These are phyloP conservation scores for Trichoderma sp. DNA, from an alignment of 2,329 filamentous ascomycete species.

Conservation along the genomic window DNA sequence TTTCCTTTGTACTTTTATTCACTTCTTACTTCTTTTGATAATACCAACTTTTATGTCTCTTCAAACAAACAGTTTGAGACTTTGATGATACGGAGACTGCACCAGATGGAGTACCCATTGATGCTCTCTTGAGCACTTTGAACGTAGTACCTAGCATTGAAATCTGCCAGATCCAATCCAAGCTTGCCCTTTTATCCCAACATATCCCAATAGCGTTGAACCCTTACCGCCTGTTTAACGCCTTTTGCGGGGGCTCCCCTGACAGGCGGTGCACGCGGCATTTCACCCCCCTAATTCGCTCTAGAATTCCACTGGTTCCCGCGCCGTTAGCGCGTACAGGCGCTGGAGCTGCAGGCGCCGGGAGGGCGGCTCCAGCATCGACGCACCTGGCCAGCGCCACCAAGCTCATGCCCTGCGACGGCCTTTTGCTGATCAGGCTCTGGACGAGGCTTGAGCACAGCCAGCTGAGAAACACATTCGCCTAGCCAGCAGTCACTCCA, in stretches of 20 bases:
- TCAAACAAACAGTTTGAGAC: background rate
- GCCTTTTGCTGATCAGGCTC: slow-evolving; percentile 3
- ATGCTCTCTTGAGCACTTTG: background rate
- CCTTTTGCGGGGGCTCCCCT: slow-evolving; percentile 13
- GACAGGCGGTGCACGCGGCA: slow-evolving; percentile 3
- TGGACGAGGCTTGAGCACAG: slow-evolving; percentile 20
- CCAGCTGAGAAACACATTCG: slow-evolving; percentile 11
- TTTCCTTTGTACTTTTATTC: background rate
- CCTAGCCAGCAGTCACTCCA: background rate
- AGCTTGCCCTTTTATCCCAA: background rate
- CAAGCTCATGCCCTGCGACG: background rate
- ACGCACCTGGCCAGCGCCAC: background rate
- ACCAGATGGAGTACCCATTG: background rate
- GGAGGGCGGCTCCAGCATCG: slow-evolving; percentile 16
- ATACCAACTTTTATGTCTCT: background rate
- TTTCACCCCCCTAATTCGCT: slow-evolving; percentile 14
- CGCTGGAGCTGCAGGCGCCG: slow-evolving; percentile 17
- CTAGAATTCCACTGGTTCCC: slow-evolving; percentile 16
- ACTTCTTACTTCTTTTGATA: background rate
- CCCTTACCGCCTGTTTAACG: slow-evolving; percentile 16
- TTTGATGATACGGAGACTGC: background rate
- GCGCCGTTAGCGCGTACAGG: slow-evolving; percentile 17
- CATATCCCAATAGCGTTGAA: background rate
- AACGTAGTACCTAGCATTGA: background rate
- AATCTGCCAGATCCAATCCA: background rate